Evolutionary conservation across 2,329 filamentous ascomycete genomes (phyloP).

Genomic region (Purpureocillium lavendulum): DNA sequence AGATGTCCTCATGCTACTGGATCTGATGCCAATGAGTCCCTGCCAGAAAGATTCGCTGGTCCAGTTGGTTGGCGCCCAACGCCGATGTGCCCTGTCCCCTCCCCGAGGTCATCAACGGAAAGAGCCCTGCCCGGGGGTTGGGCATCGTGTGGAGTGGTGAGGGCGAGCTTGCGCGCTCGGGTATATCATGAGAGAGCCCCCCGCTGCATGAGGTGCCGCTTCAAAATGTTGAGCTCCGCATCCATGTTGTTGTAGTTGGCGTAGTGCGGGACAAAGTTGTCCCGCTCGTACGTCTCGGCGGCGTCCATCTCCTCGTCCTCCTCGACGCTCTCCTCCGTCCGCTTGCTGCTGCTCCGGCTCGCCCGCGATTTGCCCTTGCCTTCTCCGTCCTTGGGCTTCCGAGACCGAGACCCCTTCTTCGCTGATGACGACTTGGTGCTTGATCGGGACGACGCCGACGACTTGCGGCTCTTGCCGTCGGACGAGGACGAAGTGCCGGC

Average conservation of each 20-base stretch:
- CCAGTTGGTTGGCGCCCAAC: neutral
- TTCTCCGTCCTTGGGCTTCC: slow-evolving; percentile 1
- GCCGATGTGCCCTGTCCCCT: neutral
- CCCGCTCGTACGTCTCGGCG: neutral
- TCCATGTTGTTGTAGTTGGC: slow-evolving; percentile 7
- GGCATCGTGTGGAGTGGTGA: no score
- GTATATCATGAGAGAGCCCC: neutral
- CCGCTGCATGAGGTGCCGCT: slow-evolving; percentile 4
- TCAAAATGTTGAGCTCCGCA: slow-evolving; percentile 6
- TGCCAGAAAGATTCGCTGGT: no score
- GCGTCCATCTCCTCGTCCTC: slow-evolving; percentile 2
- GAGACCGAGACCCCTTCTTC: neutral
- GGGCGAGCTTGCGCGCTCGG: neutral
- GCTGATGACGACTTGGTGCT: neutral
- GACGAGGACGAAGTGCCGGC: neutral
- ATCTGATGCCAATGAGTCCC: neutral
- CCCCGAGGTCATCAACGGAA: no score
- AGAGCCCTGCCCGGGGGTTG: no score
- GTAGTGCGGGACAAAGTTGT: slow-evolving; percentile 4
- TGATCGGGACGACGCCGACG: neutral
- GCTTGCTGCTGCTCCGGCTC: neutral
- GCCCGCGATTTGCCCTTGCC: neutral
- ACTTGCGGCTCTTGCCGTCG: slow-evolving; percentile 1
- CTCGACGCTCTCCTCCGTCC: neutral
- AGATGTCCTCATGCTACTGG: neutral